These are phyloP conservation scores for grape (Vitis vinifera) DNA, from an alignment of 164 flowering plant genomes.

Conservation along the genomic window DNA sequence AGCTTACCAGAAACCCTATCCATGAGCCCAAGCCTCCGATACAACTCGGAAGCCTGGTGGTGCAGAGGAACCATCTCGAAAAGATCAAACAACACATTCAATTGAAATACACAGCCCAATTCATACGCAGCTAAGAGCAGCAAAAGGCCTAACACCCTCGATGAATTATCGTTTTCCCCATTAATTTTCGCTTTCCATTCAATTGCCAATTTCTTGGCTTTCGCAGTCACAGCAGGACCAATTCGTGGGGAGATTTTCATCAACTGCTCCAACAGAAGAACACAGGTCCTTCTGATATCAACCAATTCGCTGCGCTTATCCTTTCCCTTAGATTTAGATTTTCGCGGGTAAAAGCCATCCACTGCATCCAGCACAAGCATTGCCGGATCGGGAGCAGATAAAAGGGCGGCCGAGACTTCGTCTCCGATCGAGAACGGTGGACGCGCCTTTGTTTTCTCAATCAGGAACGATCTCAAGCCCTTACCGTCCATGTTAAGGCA, in stretches of 20 bases:
- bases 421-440: not conserved
- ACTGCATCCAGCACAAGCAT: constrained; percentile 1
- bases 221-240: constrained; percentile 1
- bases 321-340: no score
- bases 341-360: not conserved
- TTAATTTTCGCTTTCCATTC: constrained; percentile 9
- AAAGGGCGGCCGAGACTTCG: not conserved
- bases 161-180: not conserved
- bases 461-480: not conserved
- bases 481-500: not conserved
- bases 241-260: constrained; percentile 13
- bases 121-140: constrained; percentile 19
- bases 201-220: constrained; percentile 13
- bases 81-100: not conserved
- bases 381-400: not conserved
- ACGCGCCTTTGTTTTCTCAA: not conserved
- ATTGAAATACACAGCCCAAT: constrained; percentile 1
- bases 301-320: not conserved
- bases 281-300: not conserved
- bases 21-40: not conserved
- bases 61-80: not conserved
- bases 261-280: constrained; percentile 19
- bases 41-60: not conserved
- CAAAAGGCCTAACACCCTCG: constrained; percentile 19
- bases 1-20: not conserved